Evolutionary conservation across 805 yeast genomes (phyloP).

Genomic region (Hanseniaspora nectarophila): DNA sequence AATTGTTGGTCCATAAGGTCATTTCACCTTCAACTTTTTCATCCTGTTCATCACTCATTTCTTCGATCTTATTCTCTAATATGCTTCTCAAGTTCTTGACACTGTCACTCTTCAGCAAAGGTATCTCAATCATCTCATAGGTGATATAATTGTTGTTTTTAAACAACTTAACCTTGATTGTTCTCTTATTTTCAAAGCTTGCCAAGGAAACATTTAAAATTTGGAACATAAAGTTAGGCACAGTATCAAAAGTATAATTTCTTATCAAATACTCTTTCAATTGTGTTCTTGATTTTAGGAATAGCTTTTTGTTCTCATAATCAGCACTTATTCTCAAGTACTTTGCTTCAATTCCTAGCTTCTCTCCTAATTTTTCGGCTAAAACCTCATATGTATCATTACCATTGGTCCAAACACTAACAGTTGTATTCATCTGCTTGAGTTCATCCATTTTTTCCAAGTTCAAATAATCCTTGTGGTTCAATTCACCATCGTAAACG

Average conservation of each 20-base stretch:
- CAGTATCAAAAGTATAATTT: constrained; percentile 27
- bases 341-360: constrained; percentile 43
- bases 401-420: constrained; percentile 61
- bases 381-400: constrained; percentile 47
- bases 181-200: constrained; percentile 66
- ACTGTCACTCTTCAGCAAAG: constrained; percentile 52
- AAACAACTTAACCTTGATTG: constrained; percentile 59
- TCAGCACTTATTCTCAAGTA: constrained; percentile 56
- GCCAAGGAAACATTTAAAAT: constrained; percentile 58
- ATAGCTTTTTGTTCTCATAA: constrained; percentile 45
- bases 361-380: constrained; percentile 47
- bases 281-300: constrained; percentile 30
- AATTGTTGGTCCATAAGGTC: constrained; percentile 40
- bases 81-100: constrained; percentile 44
- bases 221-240: constrained; percentile 59
- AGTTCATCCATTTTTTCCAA: constrained; percentile 13
- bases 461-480: constrained; percentile 25
- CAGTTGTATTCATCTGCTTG: background rate
- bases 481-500: constrained; percentile 16
- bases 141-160: constrained; percentile 53
- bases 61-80: constrained; percentile 41
- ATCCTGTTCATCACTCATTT: background rate
- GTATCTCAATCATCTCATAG: constrained; percentile 54
- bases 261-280: constrained; percentile 30
- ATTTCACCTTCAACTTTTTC: constrained; percentile 23